Percentiles rank a stretch among this genome's conserved stretches.
These are phyloP conservation scores for Verticillium albo-atrum DNA, from an alignment of 2,329 filamentous ascomycete genomes.

Conservation along the genomic window DNA sequence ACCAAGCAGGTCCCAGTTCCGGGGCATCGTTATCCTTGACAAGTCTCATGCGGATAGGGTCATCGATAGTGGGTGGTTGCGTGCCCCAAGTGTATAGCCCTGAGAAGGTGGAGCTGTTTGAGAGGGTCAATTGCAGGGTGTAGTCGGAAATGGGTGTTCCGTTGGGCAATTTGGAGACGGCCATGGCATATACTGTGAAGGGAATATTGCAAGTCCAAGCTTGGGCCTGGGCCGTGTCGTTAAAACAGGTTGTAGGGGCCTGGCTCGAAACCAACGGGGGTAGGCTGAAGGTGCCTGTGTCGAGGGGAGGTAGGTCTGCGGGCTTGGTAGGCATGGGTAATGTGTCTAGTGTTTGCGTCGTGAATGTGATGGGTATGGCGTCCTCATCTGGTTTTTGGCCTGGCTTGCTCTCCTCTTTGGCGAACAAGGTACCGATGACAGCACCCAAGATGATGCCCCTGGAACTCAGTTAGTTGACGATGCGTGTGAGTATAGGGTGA, in stretches of 20 bases:
- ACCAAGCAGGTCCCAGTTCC: conserved; percentile 50
- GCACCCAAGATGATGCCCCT: conserved; percentile 49
- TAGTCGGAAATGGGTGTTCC: conserved; percentile 31
- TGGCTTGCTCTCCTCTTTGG: conserved; percentile 19
- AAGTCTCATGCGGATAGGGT: conserved; percentile 35
- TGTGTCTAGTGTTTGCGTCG: conserved; percentile 41
- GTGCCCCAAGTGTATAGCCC: conserved; percentile 47
- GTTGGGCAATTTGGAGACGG: conserved; percentile 25
- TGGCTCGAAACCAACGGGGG: conserved; percentile 46
- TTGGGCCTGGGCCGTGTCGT: conserved; percentile 45
- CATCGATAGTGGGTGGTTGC: conserved; percentile 41
- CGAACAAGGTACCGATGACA: conserved; percentile 45
- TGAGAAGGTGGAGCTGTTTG: conserved; percentile 30
- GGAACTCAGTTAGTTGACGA: background rate
- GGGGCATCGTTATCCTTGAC: conserved; percentile 48
- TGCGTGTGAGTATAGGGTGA: background rate
- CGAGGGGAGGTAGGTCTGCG: conserved; percentile 44
- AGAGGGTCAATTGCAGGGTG: conserved; percentile 29
- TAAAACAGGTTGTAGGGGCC: conserved; percentile 52
- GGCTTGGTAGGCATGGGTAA: conserved; percentile 46
- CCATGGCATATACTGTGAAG: conserved; percentile 38
- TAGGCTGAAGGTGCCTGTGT: conserved; percentile 52
- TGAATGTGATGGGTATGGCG: conserved; percentile 24
- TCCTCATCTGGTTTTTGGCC: conserved; percentile 14
- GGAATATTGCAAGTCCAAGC: conserved; percentile 62